These are phyloP conservation scores for Ogataea wickerhamii DNA, from an alignment of 805 yeast species.

Conservation along the genomic window DNA sequence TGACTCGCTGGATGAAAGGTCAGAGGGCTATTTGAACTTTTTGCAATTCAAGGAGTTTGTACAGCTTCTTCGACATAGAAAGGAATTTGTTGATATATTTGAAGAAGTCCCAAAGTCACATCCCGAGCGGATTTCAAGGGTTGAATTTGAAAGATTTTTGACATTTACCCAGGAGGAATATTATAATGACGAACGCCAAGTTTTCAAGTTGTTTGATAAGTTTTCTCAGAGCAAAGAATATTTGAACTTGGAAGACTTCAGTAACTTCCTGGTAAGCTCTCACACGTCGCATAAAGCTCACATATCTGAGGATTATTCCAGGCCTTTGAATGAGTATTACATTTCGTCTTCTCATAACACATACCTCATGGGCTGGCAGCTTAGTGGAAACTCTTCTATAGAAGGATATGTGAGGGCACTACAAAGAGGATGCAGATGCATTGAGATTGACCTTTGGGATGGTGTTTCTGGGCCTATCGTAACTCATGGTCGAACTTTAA, in stretches of 20 bases:
- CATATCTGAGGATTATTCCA: constrained; percentile 40
- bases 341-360: constrained; percentile 96
- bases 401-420: constrained; percentile 85
- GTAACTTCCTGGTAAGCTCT: constrained; percentile 33
- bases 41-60: constrained; percentile 76
- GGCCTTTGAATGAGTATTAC: constrained; percentile 80
- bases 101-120: constrained; percentile 22
- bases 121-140: constrained; percentile 23
- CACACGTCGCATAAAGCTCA: constrained; percentile 24
- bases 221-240: constrained; percentile 28
- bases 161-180: constrained; percentile 46
- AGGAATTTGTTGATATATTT: constrained; percentile 51
- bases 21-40: constrained; percentile 56
- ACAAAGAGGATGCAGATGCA: constrained; percentile 89
- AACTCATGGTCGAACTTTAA: constrained; percentile 83
- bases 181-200: constrained; percentile 21
- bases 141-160: constrained; percentile 43
- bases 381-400: constrained; percentile 81
- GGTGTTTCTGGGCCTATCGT: constrained; percentile 72
- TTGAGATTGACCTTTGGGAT: constrained; percentile 97
- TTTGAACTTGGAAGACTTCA: constrained; percentile 26
- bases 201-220: constrained; percentile 36
- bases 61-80: constrained; percentile 56
- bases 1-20: constrained; percentile 46
- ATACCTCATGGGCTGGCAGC: constrained; percentile 81